Evolutionary conservation across 768 basidiomycete species (phyloP), one percentile per base, ranked within the genome.

Genomic region (Xerocomellus chrysenteron): DNA sequence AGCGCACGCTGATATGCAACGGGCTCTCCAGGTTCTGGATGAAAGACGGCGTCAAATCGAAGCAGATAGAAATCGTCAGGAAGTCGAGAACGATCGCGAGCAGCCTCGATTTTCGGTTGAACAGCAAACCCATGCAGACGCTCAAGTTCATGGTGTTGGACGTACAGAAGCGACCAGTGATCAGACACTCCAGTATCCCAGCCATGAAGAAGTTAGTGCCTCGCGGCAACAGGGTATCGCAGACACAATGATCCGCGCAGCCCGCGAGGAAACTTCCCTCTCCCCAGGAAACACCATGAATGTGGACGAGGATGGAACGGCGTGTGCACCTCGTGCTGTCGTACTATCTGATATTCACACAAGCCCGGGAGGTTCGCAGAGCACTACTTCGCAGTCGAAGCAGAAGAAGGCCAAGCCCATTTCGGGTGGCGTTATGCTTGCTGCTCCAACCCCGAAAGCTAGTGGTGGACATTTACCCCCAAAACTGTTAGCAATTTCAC

Each of bases 161-260:
- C 51, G 39, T n/a, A 19, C 17, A n/a, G 51, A 52, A 45, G 32
- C 35, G n/a, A 26, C 30, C 10, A 35, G 28, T 26, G 32, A n/a
- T 16, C 61, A 52, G 36, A 52, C 26, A 30, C n/a, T 28, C 11
- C 50, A 48, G 30, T 44, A 59, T 24, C 32, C n/a, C 28, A 48
- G 17, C 13, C 45, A 36, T 49, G 44, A 48, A 48, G 50, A 45
- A 21, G 39, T 33, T 16, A 17, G 17, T 28, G 28, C 52, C 8
- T 51, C 21, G 16, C 75, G 74, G 56, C 67, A 63, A 41, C 73
- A 65, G 33, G 66, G 64, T 11, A 69, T 52, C 43, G 44, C 64
- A 9, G 69, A 75, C 45, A 63, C 62, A 13, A 66, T 58, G 44
- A 69, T 74, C n/a, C 64, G 58, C 33, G 64, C 67, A 17, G 57